phyloP scores from a whole-genome alignment of 495 filamentous ascomycete species.

The Aspergillus bridgeri region DNA sequence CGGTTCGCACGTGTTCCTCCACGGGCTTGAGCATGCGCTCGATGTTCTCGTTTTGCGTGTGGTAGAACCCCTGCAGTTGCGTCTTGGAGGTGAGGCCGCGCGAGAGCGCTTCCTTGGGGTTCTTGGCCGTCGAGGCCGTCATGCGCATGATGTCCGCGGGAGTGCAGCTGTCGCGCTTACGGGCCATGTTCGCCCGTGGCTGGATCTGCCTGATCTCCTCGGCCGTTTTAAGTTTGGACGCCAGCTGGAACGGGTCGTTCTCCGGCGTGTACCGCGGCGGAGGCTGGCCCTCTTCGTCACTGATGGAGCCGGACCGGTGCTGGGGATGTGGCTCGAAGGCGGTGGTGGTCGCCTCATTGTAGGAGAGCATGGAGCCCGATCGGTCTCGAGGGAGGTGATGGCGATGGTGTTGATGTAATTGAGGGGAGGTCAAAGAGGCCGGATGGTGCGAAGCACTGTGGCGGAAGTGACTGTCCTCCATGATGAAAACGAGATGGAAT shows the following conservation, averaged over 20 bases:
- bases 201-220: conserved; percentile 76
- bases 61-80: conserved; percentile 81
- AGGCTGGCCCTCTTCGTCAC: conserved; percentile 65
- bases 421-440: conserved; percentile 22
- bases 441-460: conserved; percentile 38
- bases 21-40: conserved; percentile 88
- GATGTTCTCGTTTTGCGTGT: conserved; percentile 89
- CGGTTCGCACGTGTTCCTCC: conserved; percentile 80
- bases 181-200: conserved; percentile 65
- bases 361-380: conserved; percentile 20
- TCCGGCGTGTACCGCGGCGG: conserved; percentile 55
- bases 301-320: conserved; percentile 31
- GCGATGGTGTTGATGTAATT: conserved; percentile 5
- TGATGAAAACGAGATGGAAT: conserved; percentile 7
- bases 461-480: conserved; percentile 39
- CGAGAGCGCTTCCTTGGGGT: conserved; percentile 31
- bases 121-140: conserved; percentile 1
- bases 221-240: conserved; percentile 71
- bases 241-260: conserved; percentile 80
- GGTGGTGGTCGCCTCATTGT: conserved; percentile 35
- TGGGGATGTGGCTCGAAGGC: conserved; percentile 29
- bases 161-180: conserved; percentile 61
- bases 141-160: conserved; percentile 38
- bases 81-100: conserved; percentile 44
- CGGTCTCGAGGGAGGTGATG: conserved; percentile 13